Evolutionary conservation across 495 filamentous ascomycete genomes (phyloP), one percentile per base, ranked within the genome.

Genomic region (Penicillium goetzii): DNA sequence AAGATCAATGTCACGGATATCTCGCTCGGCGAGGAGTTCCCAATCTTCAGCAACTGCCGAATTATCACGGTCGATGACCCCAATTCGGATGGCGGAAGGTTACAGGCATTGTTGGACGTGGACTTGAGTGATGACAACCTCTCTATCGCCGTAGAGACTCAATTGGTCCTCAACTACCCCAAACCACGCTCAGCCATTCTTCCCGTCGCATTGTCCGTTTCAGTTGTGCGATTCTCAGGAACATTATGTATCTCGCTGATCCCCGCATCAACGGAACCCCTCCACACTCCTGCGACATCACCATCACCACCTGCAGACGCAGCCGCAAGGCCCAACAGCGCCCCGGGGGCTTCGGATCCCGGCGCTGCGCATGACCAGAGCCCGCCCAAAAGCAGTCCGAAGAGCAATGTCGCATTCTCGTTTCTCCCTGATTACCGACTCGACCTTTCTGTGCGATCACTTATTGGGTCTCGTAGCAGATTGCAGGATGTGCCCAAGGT

Each of bases 401-500:
- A 89, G 4, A 96, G 95, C 30, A 94, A 91, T 65, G 89, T 99
- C 68, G 90, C 91, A 1, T 97, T 99, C 72, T 92, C 90, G 19
- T 99, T 99, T 75, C 86, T 97, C 11, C 92, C 96, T 58, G 94
- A 98, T 74, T 99, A 99, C 78, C 83, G 94, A 3, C 87, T 99
- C 17, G 95, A 98, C 70, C 89, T 99, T 43, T 91, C 88, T 11
- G 92, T 97, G 30, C 88, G 92, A 52, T 95, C 91, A 43, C 85
- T 98, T 25, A 88, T 99, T n/a, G 95, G 95, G 33, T 94, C 90
- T 33, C 87, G 96, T 32, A 92, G 89, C 38, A 81, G 96, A 21
- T 79, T 99, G 12, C 94, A 97, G 73, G 96, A 99, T 78, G 92
- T 99, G 14, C 95, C 95, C 12, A 99, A 99, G 74, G 96, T 99